These are phyloP conservation scores for Persicaria tinctoria DNA, from an alignment of 148 eudicot genomes.

Conservation along the genomic window DNA sequence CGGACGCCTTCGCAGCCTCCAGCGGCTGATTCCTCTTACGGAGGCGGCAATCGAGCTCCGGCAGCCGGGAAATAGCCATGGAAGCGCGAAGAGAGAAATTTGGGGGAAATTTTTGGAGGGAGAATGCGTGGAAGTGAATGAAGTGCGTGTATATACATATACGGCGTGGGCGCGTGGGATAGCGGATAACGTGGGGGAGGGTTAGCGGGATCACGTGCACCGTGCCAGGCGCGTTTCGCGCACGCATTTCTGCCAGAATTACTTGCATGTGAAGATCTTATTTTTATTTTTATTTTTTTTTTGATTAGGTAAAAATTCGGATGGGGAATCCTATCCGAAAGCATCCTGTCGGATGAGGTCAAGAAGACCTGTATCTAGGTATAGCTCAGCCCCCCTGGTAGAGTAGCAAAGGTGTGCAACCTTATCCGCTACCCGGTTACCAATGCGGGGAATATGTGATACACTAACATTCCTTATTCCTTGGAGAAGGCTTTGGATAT, in stretches of 20 bases:
- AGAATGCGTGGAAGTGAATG: not conserved
- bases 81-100: not conserved
- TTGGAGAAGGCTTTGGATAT: no score
- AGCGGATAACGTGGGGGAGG: not conserved
- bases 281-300: no score
- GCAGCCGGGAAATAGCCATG: conserved; percentile 8
- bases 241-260: not conserved
- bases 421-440: no score
- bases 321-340: no score
- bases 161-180: not conserved
- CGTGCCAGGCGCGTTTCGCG: not conserved
- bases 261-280: no score
- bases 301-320: no score
- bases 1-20: not conserved
- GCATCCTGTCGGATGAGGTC: no score
- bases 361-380: no score
- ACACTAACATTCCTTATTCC: no score
- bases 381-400: no score
- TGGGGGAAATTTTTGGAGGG: not conserved
- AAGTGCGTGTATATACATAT: not conserved
- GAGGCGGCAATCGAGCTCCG: not conserved
- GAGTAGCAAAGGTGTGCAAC: no score
- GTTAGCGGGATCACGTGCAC: conserved; percentile 4
- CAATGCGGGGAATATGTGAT: no score
- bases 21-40: not conserved